A percentile compares a stretch with the other conserved stretches of the same genome.
These are phyloP conservation scores for Stereocaulon alpinum DNA, from an alignment of 495 filamentous ascomycete species.

Conservation along the genomic window DNA sequence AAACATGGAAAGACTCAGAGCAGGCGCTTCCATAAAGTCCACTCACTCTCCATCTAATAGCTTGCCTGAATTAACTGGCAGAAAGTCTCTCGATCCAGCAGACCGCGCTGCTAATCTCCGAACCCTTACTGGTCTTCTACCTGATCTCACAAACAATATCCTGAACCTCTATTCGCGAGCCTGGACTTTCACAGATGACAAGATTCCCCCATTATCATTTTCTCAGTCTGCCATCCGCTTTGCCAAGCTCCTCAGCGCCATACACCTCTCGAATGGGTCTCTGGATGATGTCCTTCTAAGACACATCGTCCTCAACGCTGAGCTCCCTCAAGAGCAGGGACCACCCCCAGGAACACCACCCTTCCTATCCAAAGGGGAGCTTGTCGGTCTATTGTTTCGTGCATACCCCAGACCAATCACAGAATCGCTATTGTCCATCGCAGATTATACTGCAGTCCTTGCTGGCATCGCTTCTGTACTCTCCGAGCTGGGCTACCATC, in stretches of 20 bases:
- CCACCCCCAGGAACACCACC: conserved; percentile 29
- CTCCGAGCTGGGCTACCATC: conserved; percentile 59
- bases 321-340: conserved; percentile 29
- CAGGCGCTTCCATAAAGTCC: conserved; percentile 31
- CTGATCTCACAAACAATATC: conserved; percentile 72
- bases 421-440: conserved; percentile 45
- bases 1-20: conserved; percentile 40
- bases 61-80: conserved; percentile 36
- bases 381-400: conserved; percentile 57
- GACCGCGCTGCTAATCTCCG: conserved; percentile 49
- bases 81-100: conserved; percentile 30
- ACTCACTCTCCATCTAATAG: conserved; percentile 26
- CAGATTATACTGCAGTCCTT: conserved; percentile 65
- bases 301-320: conserved; percentile 51
- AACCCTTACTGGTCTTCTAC: conserved; percentile 52
- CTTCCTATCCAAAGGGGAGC: conserved; percentile 50
- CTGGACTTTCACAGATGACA: conserved; percentile 64
- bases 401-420: conserved; percentile 54
- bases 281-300: conserved; percentile 58
- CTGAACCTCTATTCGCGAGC: conserved; percentile 70
- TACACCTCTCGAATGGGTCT: conserved; percentile 57
- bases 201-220: conserved; percentile 67
- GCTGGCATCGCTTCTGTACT: conserved; percentile 79
- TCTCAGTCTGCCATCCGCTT: conserved; percentile 77
- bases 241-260: conserved; percentile 57